Base-by-base conservation (phyloP, 2,329 filamentous ascomycete species). In the Bipolaris zeicola region DNA sequence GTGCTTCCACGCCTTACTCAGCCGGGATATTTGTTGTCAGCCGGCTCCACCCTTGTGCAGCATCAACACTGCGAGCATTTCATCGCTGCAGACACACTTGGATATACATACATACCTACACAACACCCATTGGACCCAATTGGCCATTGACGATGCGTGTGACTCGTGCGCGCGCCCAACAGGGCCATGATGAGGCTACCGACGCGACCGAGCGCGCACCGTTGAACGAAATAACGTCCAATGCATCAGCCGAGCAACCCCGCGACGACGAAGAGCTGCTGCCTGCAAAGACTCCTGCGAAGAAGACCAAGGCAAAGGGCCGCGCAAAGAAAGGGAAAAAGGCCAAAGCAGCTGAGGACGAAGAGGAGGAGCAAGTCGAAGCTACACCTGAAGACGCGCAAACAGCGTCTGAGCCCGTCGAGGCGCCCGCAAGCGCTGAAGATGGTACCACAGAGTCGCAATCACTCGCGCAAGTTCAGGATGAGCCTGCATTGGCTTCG, bases 141-240 rank as follows among this genome's bases (percentile, higher is more conserved):
- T 45, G 43, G 11, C 36, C 16, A 52, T 59, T 45, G 42, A 67
- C 57, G 36, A 77, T 76, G 74, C 78, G 79, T 70, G 70, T 80
- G 58, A 81, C 79, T 52, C 76, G 79, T 56, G 77, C 78, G 34
- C 71, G 77, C 67, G 76, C 77, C 55, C 76, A 78, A 48, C 65
- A 77, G 51, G 67, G 74, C 66, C 67, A 70, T 37, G 72, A 76
- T 57, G 74, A 77, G 52, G 69, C 73, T 7, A 57, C 68, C 50
- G 75, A 76, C 47, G 63, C 73, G 57, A 63, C 68, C 33, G 63
- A 75, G 46, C 77, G 77, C 64, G 63, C 67, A 48, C 72, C 75
- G 22, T 65, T 80, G 44, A 72, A 73, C 51, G 76, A 80, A 39
- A 73, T 81, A n/a, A 73, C 75, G 20, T 66, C 70, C 14, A 80